These are phyloP conservation scores for Beauveria scarabaeidicola DNA, from an alignment of 2,329 filamentous ascomycete genomes.

Conservation along the genomic window DNA sequence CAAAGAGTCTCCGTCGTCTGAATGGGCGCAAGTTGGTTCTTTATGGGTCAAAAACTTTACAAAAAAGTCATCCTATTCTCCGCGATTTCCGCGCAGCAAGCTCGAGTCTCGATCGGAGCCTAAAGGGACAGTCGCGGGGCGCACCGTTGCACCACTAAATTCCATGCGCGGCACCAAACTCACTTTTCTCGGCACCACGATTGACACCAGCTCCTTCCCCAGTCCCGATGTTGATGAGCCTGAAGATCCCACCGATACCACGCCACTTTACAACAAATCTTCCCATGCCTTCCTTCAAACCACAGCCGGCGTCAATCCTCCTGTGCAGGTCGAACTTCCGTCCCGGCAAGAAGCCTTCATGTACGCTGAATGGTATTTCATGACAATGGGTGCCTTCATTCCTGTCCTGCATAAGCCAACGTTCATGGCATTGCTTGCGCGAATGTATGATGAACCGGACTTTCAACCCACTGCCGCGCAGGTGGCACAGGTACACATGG, in stretches of 20 bases:
- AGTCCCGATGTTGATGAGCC: slow-evolving; percentile 57
- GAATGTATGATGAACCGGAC: slow-evolving; percentile 60
- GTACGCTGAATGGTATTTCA: slow-evolving; percentile 69
- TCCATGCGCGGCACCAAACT: slow-evolving; percentile 68
- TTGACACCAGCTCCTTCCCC: slow-evolving; percentile 68
- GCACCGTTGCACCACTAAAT: slow-evolving; percentile 57
- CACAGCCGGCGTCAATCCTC: slow-evolving; percentile 50
- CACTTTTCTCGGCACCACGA: slow-evolving; percentile 70
- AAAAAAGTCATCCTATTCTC: slow-evolving; percentile 16
- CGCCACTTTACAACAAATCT: slow-evolving; percentile 60
- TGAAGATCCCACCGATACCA: slow-evolving; percentile 27
- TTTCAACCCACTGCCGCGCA: slow-evolving; percentile 58
- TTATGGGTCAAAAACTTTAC: slow-evolving; percentile 27
- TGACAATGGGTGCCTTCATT: slow-evolving; percentile 61
- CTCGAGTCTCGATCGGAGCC: slow-evolving; percentile 42
- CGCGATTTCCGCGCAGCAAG: slow-evolving; percentile 23
- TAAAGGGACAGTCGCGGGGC: slow-evolving; percentile 57
- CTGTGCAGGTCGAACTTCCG: slow-evolving; percentile 52
- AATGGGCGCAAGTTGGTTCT: slow-evolving; percentile 25
- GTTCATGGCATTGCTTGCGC: slow-evolving; percentile 55
- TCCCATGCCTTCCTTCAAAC: slow-evolving; percentile 62
- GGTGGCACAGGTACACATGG: slow-evolving; percentile 65
- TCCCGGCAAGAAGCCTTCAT: slow-evolving; percentile 54
- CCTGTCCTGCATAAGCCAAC: slow-evolving; percentile 71
- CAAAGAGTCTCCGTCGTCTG: not conserved